Base-by-base conservation (phyloP, 805 yeast species). In the Hanseniaspora clermontiae region DNA sequence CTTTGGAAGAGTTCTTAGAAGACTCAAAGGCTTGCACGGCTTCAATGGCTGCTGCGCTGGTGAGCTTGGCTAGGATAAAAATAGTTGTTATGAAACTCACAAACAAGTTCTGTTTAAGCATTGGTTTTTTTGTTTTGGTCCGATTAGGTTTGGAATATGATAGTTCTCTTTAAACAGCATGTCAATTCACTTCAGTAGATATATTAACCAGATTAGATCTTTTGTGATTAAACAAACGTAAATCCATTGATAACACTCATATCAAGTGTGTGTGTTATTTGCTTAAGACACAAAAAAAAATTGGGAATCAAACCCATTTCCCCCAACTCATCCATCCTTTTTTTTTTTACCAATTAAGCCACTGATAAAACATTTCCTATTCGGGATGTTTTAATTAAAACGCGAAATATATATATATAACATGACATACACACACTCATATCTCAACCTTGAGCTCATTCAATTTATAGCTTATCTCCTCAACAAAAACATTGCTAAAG, bases 401-500 rank as follows among this genome's bases (percentile, higher is more conserved):
- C 36, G 5, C 5, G 5, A 1, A 5, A 15, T 20, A 29, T 31
- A 15, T 31, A 19, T 52, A 24, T 24, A 24, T 24, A 5, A 24
- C 3, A 24, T 4, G 27, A 24, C n/a, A 45, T 14, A 17, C 27
- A 0, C 4, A 19, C n/a, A 34, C 9, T n/a, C 20, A 38, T 7
- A 39, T 50, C 8, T 39, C 27, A n/a, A 54, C 19, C 15, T 56
- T 39, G 9, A 51, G 29, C 27, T 38, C 57, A 29, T 42, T 49
- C 24, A 51, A n/a, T 19, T 39, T 45, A 9, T 29, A 43, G 17
- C 48, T 31, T 29, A 83, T 68, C 64, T 84, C 91, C 65, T 84
- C 87, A 9, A 82, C 69, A 9, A 85, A 72, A 0, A 87, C 87
- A 57, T 78, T 82, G 49, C 80, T 70, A 46, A 85, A 71, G 0